phyloP scores from a whole-genome alignment of 1,139 yeast species.

The Zygosaccharomyces pseudobailii region DNA sequence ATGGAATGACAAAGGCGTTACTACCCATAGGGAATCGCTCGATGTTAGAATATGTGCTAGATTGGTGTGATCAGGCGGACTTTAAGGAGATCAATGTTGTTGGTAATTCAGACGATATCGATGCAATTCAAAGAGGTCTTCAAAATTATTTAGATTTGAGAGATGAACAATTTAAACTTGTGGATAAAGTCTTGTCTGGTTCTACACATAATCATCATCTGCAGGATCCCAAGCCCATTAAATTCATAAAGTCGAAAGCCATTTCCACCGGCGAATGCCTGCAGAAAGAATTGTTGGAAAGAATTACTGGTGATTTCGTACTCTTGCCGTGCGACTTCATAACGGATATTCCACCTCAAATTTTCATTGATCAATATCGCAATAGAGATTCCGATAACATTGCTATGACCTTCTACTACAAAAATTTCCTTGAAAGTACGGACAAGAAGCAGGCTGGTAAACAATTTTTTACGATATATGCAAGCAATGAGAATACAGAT shows the following conservation, averaged over 20 bases:
- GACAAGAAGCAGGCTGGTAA: slow-evolving; percentile 60
- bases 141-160: slow-evolving; percentile 25
- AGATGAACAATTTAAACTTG: slow-evolving; percentile 26
- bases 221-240: slow-evolving; percentile 39
- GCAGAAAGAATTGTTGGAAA: slow-evolving; percentile 42
- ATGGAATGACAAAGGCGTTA: slow-evolving; percentile 76
- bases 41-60: slow-evolving; percentile 81
- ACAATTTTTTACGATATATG: slow-evolving; percentile 50
- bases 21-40: slow-evolving; percentile 88
- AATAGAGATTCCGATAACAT: slow-evolving; percentile 59
- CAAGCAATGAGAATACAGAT: slow-evolving; percentile 46
- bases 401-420: slow-evolving; percentile 69
- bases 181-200: slow-evolving; percentile 22
- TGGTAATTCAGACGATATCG: slow-evolving; percentile 41
- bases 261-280: slow-evolving; percentile 64
- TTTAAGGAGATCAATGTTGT: slow-evolving; percentile 58
- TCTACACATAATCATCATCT: slow-evolving; percentile 27
- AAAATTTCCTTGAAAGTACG: slow-evolving; percentile 56
- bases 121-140: slow-evolving; percentile 26
- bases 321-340: slow-evolving; percentile 89
- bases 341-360: slow-evolving; percentile 88
- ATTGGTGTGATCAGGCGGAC: slow-evolving; percentile 89
- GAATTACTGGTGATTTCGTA: slow-evolving; percentile 53
- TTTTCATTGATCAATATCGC: slow-evolving; percentile 77
- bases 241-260: slow-evolving; percentile 44